Evolutionary conservation across 75 land plant species (phyloP), one percentile per base, ranked within the genome.

Genomic region (Pinus taeda): DNA sequence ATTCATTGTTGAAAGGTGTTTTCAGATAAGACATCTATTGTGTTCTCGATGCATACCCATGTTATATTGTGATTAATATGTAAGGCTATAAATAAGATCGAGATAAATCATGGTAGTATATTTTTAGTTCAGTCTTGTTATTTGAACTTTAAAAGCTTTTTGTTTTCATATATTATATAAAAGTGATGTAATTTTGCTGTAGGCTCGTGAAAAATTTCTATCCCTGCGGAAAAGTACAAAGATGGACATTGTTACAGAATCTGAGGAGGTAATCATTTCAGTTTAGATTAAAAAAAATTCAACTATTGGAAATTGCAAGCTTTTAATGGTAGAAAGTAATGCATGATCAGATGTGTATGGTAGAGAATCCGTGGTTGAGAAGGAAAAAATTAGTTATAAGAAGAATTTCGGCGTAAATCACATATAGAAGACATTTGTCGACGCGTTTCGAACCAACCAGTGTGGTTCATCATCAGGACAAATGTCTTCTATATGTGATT

Each of bases 141-240:
- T 18, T 67, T 37, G 8, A 29, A 69, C 55, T 69, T 2, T n/a
- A 69, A 42, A 69, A 39, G 24, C 49, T 69, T 20, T 69, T 42
- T 69, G 53, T 21, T 69, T 36, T 69, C 72, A 20, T 20, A n/a
- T 15, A 69, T 69, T 36, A 33, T 15, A 65, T 36, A 65, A 6
- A 39, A 69, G n/a, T n/a, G 72, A 8, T n/a, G n/a, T 7, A 3
- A 57, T 18, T 60, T 59, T 75, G 71, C 22, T 78, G 33, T 87
- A 93, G 97, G 95, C 93, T 75, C 92, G 99, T 57, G 99, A 95
- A 66, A 97, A 95, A 78, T 97, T 84, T 79, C 79, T 95, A 26
- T 86, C 98, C 55, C 74, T 97, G 76, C 86, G 87, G 75, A 97
- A 91, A 78, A 88, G 98, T 66, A 90, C 98, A 60, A 93, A 89